Percentiles rank a stretch among this genome's conserved stretches.
These are phyloP conservation scores for Secale cereale DNA, from an alignment of 176 grass and related monocot genomes.

Conservation along the genomic window DNA sequence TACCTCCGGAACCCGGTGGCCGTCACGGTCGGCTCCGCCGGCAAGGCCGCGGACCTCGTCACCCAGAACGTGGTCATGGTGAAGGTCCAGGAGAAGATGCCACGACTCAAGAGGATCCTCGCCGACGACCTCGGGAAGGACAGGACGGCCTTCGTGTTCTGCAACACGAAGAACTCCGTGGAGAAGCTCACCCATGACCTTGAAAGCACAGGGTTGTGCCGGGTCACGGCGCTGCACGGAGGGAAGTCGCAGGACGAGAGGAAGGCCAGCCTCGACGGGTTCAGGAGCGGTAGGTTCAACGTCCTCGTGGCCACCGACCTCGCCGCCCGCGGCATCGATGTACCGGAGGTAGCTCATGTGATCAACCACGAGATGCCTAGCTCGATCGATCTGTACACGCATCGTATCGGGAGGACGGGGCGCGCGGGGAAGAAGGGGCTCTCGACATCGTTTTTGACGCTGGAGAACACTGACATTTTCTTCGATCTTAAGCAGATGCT, in stretches of 20 bases:
- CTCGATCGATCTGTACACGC: slow-evolving; percentile 73
- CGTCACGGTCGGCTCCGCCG: slow-evolving; percentile 86
- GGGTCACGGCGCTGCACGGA: too few relatives aligned
- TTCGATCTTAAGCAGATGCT: slow-evolving; percentile 96
- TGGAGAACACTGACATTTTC: slow-evolving; percentile 66
- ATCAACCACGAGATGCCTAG: slow-evolving; percentile 90
- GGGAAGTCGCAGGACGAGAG: too few relatives aligned
- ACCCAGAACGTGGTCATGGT: slow-evolving; percentile 80
- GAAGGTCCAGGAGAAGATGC: slow-evolving; percentile 73
- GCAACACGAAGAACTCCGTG: slow-evolving; percentile 77
- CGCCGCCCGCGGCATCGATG: too few relatives aligned
- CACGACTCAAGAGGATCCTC: slow-evolving; percentile 67
- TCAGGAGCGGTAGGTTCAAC: too few relatives aligned
- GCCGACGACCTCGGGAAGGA: slow-evolving; percentile 75
- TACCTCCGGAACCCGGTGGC: slow-evolving; percentile 92
- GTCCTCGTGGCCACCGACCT: too few relatives aligned
- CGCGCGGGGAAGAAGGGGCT: slow-evolving; percentile 86
- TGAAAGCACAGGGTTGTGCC: too few relatives aligned
- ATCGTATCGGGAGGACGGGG: slow-evolving; percentile 84
- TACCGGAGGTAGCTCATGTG: slow-evolving; percentile 86
- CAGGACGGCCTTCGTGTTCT: slow-evolving; percentile 77
- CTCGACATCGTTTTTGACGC: slow-evolving; percentile 77
- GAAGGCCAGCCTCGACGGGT: too few relatives aligned
- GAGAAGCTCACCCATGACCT: slow-evolving; percentile 65
- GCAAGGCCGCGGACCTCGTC: slow-evolving; percentile 81